Percentiles rank a stretch among this genome's conserved stretches.
phyloP scores from a whole-genome alignment of 305 asterid genomes.

The Fraxinus ornus region DNA sequence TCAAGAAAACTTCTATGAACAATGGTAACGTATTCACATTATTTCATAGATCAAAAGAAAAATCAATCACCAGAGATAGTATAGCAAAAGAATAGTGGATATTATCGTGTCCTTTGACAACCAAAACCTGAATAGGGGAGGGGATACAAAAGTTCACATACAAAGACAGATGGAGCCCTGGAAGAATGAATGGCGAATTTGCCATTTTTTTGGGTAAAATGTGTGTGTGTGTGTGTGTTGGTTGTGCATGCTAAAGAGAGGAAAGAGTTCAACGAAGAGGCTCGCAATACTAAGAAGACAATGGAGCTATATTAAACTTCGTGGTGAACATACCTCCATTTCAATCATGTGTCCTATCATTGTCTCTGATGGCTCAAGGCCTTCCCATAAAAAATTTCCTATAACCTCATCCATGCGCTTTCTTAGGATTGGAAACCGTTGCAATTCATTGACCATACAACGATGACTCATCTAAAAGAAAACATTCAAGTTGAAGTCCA shows the following conservation, averaged over 20 bases:
- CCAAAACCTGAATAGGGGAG: neutral
- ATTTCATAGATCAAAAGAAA: neutral
- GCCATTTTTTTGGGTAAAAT: neutral
- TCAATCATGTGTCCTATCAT: slow-evolving; percentile 92
- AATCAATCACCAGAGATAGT: neutral
- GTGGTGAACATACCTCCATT: slow-evolving; percentile 71
- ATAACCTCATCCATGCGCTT: slow-evolving; percentile 72
- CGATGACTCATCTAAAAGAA: slow-evolving; percentile 73
- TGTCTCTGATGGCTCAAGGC: slow-evolving; percentile 94
- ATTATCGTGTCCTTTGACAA: neutral
- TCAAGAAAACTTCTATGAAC: neutral
- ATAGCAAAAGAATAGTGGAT: neutral
- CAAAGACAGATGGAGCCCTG: neutral
- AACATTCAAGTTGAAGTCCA: slow-evolving; percentile 21
- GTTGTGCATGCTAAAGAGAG: neutral
- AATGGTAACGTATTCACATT: neutral
- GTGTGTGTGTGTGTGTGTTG: neutral
- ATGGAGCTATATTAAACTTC: neutral
- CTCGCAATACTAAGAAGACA: neutral
- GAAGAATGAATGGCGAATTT: neutral
- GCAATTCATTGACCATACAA: slow-evolving; percentile 73
- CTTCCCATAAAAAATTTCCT: slow-evolving; percentile 73
- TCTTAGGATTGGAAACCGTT: slow-evolving; percentile 70
- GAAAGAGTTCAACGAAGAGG: neutral
- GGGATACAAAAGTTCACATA: neutral